phyloP scores from a whole-genome alignment of 495 filamentous ascomycete genomes.

The Evernia prunastri region DNA sequence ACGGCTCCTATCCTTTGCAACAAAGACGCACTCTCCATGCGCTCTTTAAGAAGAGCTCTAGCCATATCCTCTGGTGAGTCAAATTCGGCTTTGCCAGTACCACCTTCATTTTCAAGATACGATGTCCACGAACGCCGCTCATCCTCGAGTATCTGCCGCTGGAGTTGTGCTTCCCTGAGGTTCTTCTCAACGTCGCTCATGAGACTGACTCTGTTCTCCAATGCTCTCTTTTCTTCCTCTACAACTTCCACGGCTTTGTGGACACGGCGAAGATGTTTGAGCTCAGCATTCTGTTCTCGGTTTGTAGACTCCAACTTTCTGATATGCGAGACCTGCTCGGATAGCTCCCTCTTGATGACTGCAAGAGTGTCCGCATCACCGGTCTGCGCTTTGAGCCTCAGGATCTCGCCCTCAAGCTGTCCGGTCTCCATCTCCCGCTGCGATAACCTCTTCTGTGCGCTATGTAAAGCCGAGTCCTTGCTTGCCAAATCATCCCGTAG shows the following conservation, averaged over 20 bases:
- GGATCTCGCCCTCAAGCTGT: constrained; percentile 70
- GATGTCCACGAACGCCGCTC: constrained; percentile 81
- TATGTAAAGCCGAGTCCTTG: constrained; percentile 56
- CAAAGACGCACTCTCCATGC: constrained; percentile 68
- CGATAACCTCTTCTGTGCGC: constrained; percentile 58
- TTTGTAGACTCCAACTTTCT: constrained; percentile 72
- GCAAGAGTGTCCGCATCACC: constrained; percentile 76
- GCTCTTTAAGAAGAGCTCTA: constrained; percentile 71
- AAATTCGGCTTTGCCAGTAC: constrained; percentile 59
- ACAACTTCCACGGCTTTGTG: constrained; percentile 87
- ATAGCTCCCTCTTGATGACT: constrained; percentile 78
- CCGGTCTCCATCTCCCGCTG: constrained; percentile 64
- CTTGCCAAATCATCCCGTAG: constrained; percentile 61
- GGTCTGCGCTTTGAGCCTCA: constrained; percentile 73
- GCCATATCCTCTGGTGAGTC: constrained; percentile 86
- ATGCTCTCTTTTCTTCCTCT: constrained; percentile 84
- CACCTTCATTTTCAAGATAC: constrained; percentile 61
- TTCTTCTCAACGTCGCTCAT: constrained; percentile 70
- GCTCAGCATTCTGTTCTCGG: constrained; percentile 70
- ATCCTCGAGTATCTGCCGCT: constrained; percentile 82
- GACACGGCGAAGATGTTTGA: constrained; percentile 69
- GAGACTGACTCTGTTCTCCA: constrained; percentile 69
- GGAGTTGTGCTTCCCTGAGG: constrained; percentile 68
- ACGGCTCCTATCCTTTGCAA: constrained; percentile 69
- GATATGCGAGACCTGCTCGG: constrained; percentile 85